Conservation (phyloP, 176 grass and related monocot species). For the Lolium perenne region DNA sequence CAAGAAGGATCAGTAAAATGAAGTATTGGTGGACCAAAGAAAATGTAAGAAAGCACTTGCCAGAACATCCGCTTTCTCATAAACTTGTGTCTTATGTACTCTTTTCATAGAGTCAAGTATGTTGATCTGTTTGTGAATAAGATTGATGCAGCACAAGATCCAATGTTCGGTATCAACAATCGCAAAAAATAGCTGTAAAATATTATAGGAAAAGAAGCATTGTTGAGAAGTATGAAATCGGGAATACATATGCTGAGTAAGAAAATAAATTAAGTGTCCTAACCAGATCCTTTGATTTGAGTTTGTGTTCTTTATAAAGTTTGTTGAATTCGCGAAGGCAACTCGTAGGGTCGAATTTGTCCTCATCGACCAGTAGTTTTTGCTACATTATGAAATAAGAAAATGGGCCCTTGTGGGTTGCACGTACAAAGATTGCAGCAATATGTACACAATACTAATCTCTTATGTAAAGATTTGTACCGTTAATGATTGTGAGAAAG, state of each 20-base stretch:
- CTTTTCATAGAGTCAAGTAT: background rate
- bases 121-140: background rate
- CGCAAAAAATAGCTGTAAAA: background rate
- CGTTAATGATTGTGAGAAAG: background rate
- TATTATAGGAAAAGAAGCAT: background rate
- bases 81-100: background rate
- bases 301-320: background rate
- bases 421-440: no score
- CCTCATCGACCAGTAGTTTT: background rate
- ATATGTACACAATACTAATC: no score
- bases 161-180: background rate
- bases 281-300: background rate
- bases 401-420: background rate
- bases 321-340: background rate
- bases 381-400: background rate
- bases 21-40: no score
- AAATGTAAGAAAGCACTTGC: background rate
- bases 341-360: background rate
- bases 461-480: background rate
- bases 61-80: background rate
- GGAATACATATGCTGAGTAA: background rate
- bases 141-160: background rate
- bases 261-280: background rate
- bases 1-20: background rate
- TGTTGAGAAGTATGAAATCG: background rate